phyloP scores from a whole-genome alignment of 1,284 basidiomycete genomes.

The Pyrrhoderma lamaoense region DNA sequence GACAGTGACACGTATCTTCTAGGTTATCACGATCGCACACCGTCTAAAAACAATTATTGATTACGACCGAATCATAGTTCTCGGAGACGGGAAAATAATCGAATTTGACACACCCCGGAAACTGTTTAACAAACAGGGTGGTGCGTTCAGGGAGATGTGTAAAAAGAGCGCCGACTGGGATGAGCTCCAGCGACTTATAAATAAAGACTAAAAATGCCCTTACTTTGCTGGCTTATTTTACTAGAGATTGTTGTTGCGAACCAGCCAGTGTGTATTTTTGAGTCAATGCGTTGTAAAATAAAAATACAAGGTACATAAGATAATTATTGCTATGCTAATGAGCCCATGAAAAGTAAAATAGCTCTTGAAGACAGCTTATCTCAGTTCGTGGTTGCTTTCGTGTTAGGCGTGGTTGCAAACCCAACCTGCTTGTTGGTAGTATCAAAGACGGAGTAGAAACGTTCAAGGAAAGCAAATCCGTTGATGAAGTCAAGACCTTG shows the following conservation, averaged over 20 bases:
- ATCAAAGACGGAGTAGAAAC: constrained; percentile 31
- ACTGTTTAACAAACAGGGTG: constrained; percentile 49
- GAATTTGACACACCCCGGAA: constrained; percentile 67
- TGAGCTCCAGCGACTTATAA: constrained; percentile 19
- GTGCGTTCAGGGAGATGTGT: constrained; percentile 69
- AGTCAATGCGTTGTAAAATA: background rate
- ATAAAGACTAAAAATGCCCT: background rate
- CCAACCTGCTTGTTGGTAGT: constrained; percentile 37
- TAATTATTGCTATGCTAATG: background rate
- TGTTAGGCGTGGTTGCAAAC: constrained; percentile 50
- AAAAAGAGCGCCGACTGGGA: constrained; percentile 55
- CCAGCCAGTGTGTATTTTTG: too few relatives aligned
- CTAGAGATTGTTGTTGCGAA: too few relatives aligned
- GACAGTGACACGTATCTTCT: background rate
- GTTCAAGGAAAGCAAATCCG: constrained; percentile 44
- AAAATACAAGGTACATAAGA: background rate
- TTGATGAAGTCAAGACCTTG: constrained; percentile 34
- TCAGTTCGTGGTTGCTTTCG: constrained; percentile 49
- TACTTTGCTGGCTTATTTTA: too few relatives aligned
- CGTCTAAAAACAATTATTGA: constrained; percentile 67
- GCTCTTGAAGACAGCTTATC: too few relatives aligned
- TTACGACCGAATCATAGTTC: constrained; percentile 76
- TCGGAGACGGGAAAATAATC: constrained; percentile 57
- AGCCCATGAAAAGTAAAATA: background rate
- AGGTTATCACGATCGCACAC: constrained; percentile 77